Evolutionary conservation across 2,329 filamentous ascomycete species (phyloP).

Genomic region (Chrysosphaeria jannelii): DNA sequence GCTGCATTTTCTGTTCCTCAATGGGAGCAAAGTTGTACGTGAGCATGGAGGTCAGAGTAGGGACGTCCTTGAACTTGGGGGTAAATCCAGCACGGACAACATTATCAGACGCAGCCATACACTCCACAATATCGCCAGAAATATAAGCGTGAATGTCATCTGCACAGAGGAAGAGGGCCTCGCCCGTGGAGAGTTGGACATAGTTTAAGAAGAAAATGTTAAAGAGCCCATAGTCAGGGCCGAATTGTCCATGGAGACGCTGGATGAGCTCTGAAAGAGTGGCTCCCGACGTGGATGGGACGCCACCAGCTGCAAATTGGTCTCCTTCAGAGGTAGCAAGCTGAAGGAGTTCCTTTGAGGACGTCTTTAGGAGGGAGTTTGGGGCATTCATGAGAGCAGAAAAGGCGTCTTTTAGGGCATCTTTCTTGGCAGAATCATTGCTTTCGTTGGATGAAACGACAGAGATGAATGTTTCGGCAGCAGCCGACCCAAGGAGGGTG

Average conservation of each 20-base stretch:
- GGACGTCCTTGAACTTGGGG: conserved; percentile 91
- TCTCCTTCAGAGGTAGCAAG: conserved; percentile 25
- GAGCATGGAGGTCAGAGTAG: conserved; percentile 65
- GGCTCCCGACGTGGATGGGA: conserved; percentile 32
- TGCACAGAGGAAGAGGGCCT: conserved; percentile 85
- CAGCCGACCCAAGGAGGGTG: conserved; percentile 33
- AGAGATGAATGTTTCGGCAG: conserved; percentile 24
- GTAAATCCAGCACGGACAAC: conserved; percentile 93
- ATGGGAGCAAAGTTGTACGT: conserved; percentile 93
- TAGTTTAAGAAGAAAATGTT: conserved; percentile 96
- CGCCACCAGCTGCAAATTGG: conserved; percentile 44
- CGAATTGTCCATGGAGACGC: conserved; percentile 59
- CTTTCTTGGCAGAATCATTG: conserved; percentile 31
- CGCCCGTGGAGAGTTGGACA: conserved; percentile 59
- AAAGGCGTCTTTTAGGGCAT: conserved; percentile 46
- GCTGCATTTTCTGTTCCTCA: conserved; percentile 74
- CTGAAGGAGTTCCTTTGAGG: conserved; percentile 37
- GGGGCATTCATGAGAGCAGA: conserved; percentile 52
- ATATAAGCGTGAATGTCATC: conserved; percentile 95
- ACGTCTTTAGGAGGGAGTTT: conserved; percentile 28
- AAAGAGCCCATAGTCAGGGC: conserved; percentile 71
- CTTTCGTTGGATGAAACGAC: conserved; percentile 16
- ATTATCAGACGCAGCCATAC: conserved; percentile 97
- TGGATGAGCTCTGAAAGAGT: conserved; percentile 49
- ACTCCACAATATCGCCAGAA: conserved; percentile 86